Conservation (phyloP, 257 asterid species). For the Fraxinus excelsior region DNA sequence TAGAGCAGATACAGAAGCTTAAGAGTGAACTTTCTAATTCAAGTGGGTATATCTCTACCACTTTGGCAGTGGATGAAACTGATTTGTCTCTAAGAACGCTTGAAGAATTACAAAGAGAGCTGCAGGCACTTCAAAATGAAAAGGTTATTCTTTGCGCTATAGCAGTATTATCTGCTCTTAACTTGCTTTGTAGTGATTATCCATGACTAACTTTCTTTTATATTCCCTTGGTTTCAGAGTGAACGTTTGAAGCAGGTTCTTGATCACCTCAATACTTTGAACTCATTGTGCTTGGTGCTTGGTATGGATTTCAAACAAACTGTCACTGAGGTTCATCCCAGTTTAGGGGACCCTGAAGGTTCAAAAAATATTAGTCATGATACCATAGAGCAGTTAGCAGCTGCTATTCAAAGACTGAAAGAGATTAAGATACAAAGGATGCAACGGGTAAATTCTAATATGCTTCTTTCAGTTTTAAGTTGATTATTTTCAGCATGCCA, state of each 20-base stretch:
- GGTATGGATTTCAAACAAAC: slow-evolving; percentile 83
- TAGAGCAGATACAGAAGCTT: slow-evolving; percentile 65
- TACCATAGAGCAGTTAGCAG: slow-evolving; percentile 67
- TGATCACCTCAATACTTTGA: slow-evolving; percentile 65
- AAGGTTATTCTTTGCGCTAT: slow-evolving; percentile 50
- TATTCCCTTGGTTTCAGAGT: slow-evolving; percentile 57
- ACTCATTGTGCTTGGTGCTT: slow-evolving; percentile 83
- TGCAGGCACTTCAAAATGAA: slow-evolving; percentile 80
- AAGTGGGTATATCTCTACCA: slow-evolving; percentile 34
- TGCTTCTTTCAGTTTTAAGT: slow-evolving; percentile 11
- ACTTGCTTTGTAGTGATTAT: not conserved
- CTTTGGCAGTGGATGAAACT: slow-evolving; percentile 56
- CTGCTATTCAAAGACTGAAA: slow-evolving; percentile 60
- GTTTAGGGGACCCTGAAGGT: slow-evolving; percentile 74
- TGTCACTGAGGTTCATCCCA: slow-evolving; percentile 75
- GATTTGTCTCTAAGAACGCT: slow-evolving; percentile 83
- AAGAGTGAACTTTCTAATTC: slow-evolving; percentile 62
- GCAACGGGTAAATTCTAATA: slow-evolving; percentile 62
- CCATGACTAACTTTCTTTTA: slow-evolving; percentile 19
- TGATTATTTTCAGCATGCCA: slow-evolving; percentile 21
- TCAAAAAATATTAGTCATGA: slow-evolving; percentile 65
- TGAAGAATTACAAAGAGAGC: slow-evolving; percentile 75
- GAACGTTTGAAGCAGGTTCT: slow-evolving; percentile 80
- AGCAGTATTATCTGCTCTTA: slow-evolving; percentile 14
- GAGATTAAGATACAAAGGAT: slow-evolving; percentile 76